Base-by-base conservation (phyloP, 345 rosid genomes). In the Viola odorata region DNA sequence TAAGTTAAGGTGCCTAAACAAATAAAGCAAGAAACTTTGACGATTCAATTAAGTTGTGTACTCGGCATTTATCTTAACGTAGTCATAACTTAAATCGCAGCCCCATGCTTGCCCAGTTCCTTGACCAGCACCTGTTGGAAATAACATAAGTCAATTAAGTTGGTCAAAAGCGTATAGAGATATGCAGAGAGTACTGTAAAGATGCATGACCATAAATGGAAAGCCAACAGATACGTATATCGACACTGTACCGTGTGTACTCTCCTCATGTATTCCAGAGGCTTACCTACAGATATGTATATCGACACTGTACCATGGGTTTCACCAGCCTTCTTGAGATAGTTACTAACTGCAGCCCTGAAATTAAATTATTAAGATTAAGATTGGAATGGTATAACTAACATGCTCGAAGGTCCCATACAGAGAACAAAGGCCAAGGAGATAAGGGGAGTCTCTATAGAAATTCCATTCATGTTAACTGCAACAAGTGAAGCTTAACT, bases 31-130 rank as follows among this genome's bases (percentile, higher is more conserved):
- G 32, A 23, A 23, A 23, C 32, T 23, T 23, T 23, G 32, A 23
- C 1, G 32, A 23, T 23, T 12, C 41, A 53, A 65, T 62, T 80
- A 88, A 2, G 97, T 82, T 0, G 96, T 90, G 80, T 94, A 88
- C 63, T 86, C 92, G 0, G 96, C 99, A 17, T 90, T 90, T 68
- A 88, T 90, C 65, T 81, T 88, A 61, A 94, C 89, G 57, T 90
- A 94, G 63, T 88, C 96, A 38, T 88, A 94, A 63, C 95, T 90
- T 13, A 86, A 77, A 66, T 94, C 96, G 12, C 97, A 90, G 12
- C 97, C 96, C 91, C 95, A 88, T 0, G 97, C 97, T 62, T 81
- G 82, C 12, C 86, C 84, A 0, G 62, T 67, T 23, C 82, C 88
- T n/a, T 75, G 57, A 53, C 91, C 92, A 50, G 78, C 81, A 60